phyloP scores from a whole-genome alignment of 75 land plant species.

The Cupressus sempervirens region DNA sequence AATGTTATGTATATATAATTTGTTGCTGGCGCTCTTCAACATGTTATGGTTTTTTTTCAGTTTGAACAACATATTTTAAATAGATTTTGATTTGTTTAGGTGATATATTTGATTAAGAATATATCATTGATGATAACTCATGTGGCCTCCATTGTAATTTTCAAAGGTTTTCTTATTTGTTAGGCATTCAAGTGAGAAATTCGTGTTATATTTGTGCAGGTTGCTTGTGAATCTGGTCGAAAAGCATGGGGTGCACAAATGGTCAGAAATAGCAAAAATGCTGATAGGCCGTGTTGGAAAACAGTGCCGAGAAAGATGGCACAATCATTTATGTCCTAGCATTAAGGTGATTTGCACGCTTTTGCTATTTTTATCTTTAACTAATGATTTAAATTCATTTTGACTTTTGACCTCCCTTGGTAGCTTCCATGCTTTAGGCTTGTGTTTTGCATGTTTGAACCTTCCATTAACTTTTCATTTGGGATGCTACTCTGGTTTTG shows the following conservation, averaged over 20 bases:
- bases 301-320: conserved; percentile 84
- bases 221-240: conserved; percentile 27
- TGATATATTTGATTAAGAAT: no score
- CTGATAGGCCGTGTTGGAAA: conserved; percentile 40
- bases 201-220: neutral
- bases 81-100: no score
- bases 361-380: neutral
- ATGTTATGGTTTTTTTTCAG: no score
- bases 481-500: neutral
- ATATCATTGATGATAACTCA: no score
- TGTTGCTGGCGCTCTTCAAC: no score
- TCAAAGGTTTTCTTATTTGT: no score
- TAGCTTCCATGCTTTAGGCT: no score
- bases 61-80: no score
- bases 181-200: no score
- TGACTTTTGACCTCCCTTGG: neutral
- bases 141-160: no score
- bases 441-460: no score
- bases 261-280: conserved; percentile 35
- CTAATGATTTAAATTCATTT: neutral
- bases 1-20: no score
- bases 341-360: conserved; percentile 44
- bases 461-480: neutral
- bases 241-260: conserved; percentile 23
- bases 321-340: conserved; percentile 76